Percentiles rank a stretch among this genome's conserved stretches.
Conservation (phyloP, 805 yeast species). For the Cyberlindnera nakhonratchasimensis region DNA sequence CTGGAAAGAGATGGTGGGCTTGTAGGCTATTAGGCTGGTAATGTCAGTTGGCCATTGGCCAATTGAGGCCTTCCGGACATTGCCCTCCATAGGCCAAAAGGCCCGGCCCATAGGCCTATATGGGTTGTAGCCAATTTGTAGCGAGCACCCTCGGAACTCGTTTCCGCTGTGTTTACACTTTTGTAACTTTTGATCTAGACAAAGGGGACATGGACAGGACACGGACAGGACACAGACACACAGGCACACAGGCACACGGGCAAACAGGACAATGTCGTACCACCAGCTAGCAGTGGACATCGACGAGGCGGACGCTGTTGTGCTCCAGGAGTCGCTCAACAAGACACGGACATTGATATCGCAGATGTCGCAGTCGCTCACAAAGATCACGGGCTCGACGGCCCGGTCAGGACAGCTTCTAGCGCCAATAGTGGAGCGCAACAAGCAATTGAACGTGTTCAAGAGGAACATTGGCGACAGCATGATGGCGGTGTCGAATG, state of each 20-base stretch:
- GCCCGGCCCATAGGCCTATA: too few species aligned
- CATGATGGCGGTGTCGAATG: conserved; percentile 42
- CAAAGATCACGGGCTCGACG: conserved; percentile 49
- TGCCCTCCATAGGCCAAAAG: too few species aligned
- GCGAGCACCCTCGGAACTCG: not conserved
- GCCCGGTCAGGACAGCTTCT: conserved; percentile 57
- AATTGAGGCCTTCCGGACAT: too few species aligned
- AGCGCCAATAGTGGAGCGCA: conserved; percentile 66
- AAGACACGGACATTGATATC: conserved; percentile 54
- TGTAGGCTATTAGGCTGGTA: too few species aligned
- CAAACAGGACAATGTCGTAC: too few species aligned
- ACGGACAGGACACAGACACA: too few species aligned
- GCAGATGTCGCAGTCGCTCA: conserved; percentile 53
- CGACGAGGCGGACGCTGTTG: conserved; percentile 81
- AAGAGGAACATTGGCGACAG: conserved; percentile 58
- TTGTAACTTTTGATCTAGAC: too few species aligned
- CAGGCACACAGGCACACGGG: too few species aligned
- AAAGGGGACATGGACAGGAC: too few species aligned
- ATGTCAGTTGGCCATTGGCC: too few species aligned
- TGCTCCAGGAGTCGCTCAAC: conserved; percentile 68
- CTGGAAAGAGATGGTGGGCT: too few species aligned
- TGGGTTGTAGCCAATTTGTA: too few species aligned
- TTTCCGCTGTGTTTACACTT: not conserved
- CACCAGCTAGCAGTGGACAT: conserved; percentile 41
- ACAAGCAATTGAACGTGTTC: conserved; percentile 51